Evolutionary conservation across 208 protist genomes (phyloP).

Genomic region (Balamuthia mandrillaris): DNA sequence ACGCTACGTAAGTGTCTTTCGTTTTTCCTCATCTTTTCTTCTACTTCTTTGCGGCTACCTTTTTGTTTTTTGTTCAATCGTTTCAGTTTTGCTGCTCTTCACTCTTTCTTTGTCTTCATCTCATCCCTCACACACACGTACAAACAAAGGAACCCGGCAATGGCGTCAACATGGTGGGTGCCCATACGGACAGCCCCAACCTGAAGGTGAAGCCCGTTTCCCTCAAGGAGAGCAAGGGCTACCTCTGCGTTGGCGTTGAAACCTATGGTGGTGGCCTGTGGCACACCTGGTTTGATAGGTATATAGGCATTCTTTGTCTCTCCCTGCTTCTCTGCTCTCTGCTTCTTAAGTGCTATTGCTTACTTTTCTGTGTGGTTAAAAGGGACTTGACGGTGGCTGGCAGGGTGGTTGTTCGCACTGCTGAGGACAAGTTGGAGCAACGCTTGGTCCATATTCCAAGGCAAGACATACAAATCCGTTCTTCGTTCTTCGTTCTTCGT

Average conservation of each 20-base stretch:
- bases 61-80: not conserved
- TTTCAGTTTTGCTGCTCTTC: too few relatives aligned
- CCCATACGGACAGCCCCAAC: conserved; percentile 94
- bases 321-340: not conserved
- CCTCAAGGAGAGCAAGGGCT: conserved; percentile 55
- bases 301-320: not conserved
- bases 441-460: conserved; percentile 35
- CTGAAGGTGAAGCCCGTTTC: conserved; percentile 60
- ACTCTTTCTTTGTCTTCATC: not conserved
- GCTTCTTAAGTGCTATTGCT: not conserved
- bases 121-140: not conserved
- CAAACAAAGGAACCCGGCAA: conserved; percentile 66
- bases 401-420: conserved; percentile 61
- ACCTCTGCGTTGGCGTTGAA: conserved; percentile 70
- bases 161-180: conserved; percentile 90
- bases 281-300: conserved; percentile 82
- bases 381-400: conserved; percentile 75
- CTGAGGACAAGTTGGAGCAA: conserved; percentile 44
- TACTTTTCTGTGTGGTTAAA: not conserved
- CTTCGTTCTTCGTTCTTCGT: not conserved
- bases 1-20: conserved; percentile 68
- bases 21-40: not conserved
- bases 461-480: not conserved
- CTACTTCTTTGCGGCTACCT: not conserved
- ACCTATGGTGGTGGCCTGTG: conserved; percentile 81